Evolutionary conservation across 1,284 basidiomycete species (phyloP).

Genomic region (Fomitiporia mediterranea): DNA sequence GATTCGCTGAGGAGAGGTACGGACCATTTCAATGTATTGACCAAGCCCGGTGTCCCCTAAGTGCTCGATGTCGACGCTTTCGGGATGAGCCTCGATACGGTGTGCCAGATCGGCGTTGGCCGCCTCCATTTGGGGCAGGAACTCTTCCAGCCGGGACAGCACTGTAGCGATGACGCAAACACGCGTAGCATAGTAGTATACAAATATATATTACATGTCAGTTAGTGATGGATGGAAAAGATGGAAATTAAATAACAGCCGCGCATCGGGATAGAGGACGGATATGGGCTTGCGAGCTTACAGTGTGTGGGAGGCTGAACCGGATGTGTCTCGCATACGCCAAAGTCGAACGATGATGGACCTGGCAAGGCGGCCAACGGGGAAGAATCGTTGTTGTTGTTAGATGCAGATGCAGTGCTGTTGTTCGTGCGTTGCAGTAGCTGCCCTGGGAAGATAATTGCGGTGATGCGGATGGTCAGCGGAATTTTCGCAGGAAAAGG

Average conservation of each 20-base stretch:
- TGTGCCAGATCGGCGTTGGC: slow-evolving; percentile 23
- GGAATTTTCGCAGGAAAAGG: slow-evolving; percentile 1
- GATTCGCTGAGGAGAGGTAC: slow-evolving; percentile 1
- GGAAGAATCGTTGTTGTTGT: background rate
- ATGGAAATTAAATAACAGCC: slow-evolving; percentile 1
- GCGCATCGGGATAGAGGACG: background rate
- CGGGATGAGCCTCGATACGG: slow-evolving; percentile 14
- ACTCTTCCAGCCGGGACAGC: slow-evolving; percentile 24
- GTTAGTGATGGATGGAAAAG: slow-evolving; percentile 6
- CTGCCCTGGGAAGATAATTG: slow-evolving; percentile 12
- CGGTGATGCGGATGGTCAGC: background rate
- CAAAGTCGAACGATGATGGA: slow-evolving; percentile 19
- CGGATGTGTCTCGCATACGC: slow-evolving; percentile 14
- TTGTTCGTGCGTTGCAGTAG: slow-evolving; percentile 17
- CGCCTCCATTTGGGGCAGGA: slow-evolving; percentile 26
- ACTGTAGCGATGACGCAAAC: slow-evolving; percentile 16
- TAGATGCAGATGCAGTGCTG: slow-evolving; percentile 2
- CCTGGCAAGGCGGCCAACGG: slow-evolving; percentile 5
- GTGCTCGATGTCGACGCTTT: slow-evolving; percentile 26
- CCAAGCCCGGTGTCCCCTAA: slow-evolving; percentile 17
- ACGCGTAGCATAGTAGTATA: background rate
- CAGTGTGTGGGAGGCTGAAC: slow-evolving; percentile 19
- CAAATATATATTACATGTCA: too few relatives aligned
- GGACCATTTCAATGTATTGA: slow-evolving; percentile 25
- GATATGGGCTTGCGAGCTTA: slow-evolving; percentile 4